Conservation (phyloP, 768 basidiomycete genomes). For the Suillus occidentalis region DNA sequence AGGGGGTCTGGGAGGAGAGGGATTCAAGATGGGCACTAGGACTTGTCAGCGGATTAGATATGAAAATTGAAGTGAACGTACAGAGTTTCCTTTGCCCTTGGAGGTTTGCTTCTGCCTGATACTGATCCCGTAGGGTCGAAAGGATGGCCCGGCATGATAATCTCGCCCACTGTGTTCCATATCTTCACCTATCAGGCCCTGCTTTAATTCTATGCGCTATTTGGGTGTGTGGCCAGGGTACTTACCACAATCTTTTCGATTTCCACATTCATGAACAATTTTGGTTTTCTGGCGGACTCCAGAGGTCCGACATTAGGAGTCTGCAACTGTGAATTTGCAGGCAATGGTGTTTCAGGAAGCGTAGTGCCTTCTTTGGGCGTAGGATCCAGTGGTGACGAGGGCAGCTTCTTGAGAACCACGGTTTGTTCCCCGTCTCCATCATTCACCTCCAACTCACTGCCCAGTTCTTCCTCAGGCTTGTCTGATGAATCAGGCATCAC, state of each 20-base stretch:
- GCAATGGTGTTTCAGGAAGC: conserved; percentile 7
- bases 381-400: not conserved
- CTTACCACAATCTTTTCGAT: conserved; percentile 66
- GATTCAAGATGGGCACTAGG: conserved; percentile 57
- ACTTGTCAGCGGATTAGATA: conserved; percentile 7
- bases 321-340: conserved; percentile 4
- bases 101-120: conserved; percentile 39
- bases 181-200: conserved; percentile 75
- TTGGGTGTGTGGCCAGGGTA: conserved; percentile 6
- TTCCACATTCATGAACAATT: conserved; percentile 57
- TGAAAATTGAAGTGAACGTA: conserved; percentile 30
- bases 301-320: conserved; percentile 8
- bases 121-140: conserved; percentile 33
- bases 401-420: conserved; percentile 28
- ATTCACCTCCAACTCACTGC: conserved; percentile 9
- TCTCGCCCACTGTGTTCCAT: conserved; percentile 64
- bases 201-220: conserved; percentile 40
- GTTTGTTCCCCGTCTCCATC: conserved; percentile 32
- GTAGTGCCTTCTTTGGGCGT: not conserved
- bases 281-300: conserved; percentile 29
- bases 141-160: conserved; percentile 55
- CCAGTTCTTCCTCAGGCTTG: not conserved
- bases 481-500: not conserved
- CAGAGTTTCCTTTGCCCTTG: conserved; percentile 63
- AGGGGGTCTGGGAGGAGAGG: conserved; percentile 49